Evolutionary conservation across 2,329 filamentous ascomycete species (phyloP).

Genomic region (Fusarium brachygibbosum): DNA sequence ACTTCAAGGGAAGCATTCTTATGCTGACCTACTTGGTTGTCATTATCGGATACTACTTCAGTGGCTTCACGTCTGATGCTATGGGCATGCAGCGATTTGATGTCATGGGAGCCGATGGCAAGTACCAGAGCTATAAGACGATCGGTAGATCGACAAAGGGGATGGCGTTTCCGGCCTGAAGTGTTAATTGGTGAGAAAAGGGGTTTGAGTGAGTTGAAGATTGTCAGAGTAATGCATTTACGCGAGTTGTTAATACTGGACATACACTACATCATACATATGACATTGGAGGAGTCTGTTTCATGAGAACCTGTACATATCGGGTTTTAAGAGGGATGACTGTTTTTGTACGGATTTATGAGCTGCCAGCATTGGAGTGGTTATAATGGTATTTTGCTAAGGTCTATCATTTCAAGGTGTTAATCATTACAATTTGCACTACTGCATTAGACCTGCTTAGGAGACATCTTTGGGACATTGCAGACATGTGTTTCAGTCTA

Average conservation of each 20-base stretch:
- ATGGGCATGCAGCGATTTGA: conserved; percentile 66
- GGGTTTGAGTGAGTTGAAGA: neutral
- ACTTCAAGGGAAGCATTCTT: conserved; percentile 98
- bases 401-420: conserved; percentile 29
- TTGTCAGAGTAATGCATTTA: conserved; percentile 17
- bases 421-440: neutral
- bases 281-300: conserved; percentile 23
- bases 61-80: conserved; percentile 65
- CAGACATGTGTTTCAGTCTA: neutral
- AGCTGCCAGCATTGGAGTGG: conserved; percentile 15
- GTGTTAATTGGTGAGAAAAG: neutral
- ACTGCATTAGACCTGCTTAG: neutral
- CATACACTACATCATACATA: conserved; percentile 33
- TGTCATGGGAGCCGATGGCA: conserved; percentile 63
- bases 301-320: conserved; percentile 20
- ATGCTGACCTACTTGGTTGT: conserved; percentile 94
- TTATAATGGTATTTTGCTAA: conserved; percentile 8
- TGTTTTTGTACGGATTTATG: conserved; percentile 9
- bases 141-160: conserved; percentile 61
- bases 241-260: conserved; percentile 32
- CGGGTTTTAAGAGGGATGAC: conserved; percentile 19
- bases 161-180: conserved; percentile 46
- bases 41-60: conserved; percentile 90
- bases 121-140: conserved; percentile 67
- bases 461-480: neutral